phyloP scores from a whole-genome alignment of 192 early-diverging fungal genomes.

The Thamnidium elegans region DNA sequence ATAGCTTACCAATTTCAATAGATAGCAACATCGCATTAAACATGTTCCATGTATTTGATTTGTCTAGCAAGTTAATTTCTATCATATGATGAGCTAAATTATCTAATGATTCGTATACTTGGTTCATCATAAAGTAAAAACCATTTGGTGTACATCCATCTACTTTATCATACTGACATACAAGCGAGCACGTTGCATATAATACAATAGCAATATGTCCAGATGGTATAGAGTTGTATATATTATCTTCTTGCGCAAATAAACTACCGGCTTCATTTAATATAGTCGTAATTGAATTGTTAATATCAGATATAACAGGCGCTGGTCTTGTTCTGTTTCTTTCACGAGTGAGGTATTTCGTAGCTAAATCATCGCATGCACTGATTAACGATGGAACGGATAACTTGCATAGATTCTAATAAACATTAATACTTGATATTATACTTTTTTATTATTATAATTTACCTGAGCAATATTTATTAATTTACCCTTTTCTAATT shows the following conservation, averaged over 20 bases:
- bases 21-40: conserved; percentile 3
- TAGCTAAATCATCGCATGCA: conserved; percentile 2
- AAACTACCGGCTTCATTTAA: conserved; percentile 14
- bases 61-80: conserved; percentile 11
- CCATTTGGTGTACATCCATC: too few species aligned
- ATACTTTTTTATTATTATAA: neutral
- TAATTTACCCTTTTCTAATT: conserved; percentile 33
- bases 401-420: neutral
- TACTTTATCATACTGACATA: neutral
- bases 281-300: conserved; percentile 13
- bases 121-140: neutral
- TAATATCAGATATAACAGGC: neutral
- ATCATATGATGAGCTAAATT: neutral
- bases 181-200: neutral
- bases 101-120: neutral
- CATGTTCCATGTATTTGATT: neutral
- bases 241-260: neutral
- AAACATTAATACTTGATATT: neutral
- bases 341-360: conserved; percentile 12
- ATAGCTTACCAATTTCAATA: conserved; percentile 15
- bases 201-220: conserved; percentile 6
- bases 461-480: conserved; percentile 34
- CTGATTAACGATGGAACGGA: neutral
- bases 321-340: conserved; percentile 8
- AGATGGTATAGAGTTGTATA: neutral